Conservation (phyloP, 768 basidiomycete species). For the Tulasnella sp. region DNA sequence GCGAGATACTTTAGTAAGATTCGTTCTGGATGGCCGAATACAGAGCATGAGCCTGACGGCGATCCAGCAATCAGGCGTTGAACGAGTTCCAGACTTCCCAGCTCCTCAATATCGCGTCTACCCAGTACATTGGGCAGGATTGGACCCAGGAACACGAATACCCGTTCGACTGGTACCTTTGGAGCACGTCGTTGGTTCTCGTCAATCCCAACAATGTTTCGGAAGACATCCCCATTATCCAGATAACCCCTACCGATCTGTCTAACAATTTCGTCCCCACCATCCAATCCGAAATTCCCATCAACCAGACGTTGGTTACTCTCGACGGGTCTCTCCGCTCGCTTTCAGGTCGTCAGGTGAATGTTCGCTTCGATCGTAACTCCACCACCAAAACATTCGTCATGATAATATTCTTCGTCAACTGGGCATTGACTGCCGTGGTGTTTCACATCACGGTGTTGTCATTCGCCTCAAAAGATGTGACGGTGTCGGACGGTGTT, state of each 20-base stretch:
- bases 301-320: neutral
- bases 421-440: neutral
- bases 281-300: neutral
- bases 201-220: neutral
- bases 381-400: neutral
- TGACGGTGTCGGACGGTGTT: neutral
- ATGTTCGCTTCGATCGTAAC: neutral
- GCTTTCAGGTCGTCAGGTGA: neutral
- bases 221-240: neutral
- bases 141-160: neutral
- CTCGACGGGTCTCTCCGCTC: neutral
- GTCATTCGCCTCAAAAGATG: neutral
- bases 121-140: neutral
- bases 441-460: neutral
- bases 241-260: neutral
- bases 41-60: neutral
- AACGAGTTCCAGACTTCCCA: neutral
- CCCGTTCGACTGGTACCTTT: neutral
- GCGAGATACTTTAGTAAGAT: neutral
- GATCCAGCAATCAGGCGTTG: neutral
- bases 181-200: neutral
- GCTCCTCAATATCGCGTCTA: neutral
- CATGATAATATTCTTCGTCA: neutral
- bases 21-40: neutral
- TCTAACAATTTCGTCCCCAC: neutral